Base-by-base conservation (phyloP, 495 filamentous ascomycete genomes). In the Podospora anserina region DNA sequence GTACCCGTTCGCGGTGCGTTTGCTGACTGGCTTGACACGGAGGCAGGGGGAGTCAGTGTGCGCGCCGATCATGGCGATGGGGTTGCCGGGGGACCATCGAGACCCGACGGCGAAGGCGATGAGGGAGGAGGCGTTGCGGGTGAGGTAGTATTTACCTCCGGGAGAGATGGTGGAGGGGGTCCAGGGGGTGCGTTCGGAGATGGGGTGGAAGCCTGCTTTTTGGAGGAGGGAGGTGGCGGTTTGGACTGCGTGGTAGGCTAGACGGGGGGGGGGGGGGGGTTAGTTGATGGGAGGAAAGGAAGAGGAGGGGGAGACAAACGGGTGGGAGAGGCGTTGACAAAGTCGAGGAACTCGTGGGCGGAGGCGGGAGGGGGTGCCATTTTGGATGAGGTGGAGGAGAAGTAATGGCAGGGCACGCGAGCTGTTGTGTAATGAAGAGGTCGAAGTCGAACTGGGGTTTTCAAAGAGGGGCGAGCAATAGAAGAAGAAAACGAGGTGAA, bases 131-230 rank as follows among this genome's bases (percentile, higher is more conserved):
- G 87, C 90, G 80, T 99, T 99, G 58, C 95, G 88, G 56, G 95
- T 99, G 73, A 98, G 85, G 81, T 91, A 97, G 79, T 98, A 99
- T 78, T 94, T 97, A 61, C 95, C 94, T 65, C 94, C 95, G 27
- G 92, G 92, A 68, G 88, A 85, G 69, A 97, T 87, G 49, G 82
- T 86, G 7, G 89, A 88, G 39, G 39, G 2, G 19, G 88, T 84
- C 95, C 95, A 99, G 55, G 90, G 88, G 72, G 97, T 93, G 73
- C 90, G 89, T 78, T 98, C 95, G 87, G 92, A 90, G 80, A 99
- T 91, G 73, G 89, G 87, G 72, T 85, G 82, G 83, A 98, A 99
- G 55, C 93, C 93, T 65, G 92, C 94, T 62, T 88, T 86, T 59
- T 87, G 84, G 15, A 98, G 86, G 61, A 89, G 88, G 67, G 87